phyloP scores from a whole-genome alignment of 768 basidiomycete species.

The Sporobolomyces pararoseus region DNA sequence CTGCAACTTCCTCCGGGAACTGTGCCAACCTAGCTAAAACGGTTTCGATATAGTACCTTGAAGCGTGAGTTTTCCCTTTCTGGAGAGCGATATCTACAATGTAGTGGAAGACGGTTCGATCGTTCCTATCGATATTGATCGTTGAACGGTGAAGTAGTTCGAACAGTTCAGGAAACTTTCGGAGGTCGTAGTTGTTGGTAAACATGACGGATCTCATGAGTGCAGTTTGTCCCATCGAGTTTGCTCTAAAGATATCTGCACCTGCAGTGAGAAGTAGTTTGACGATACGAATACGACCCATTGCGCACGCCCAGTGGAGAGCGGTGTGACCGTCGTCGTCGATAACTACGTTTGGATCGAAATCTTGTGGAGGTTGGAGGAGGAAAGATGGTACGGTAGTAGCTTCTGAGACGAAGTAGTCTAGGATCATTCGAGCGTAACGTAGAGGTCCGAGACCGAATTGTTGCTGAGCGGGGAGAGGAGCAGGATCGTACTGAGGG shows the following conservation, averaged over 20 bases:
- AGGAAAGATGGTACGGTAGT: conserved; percentile 83
- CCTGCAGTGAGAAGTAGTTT: conserved; percentile 89
- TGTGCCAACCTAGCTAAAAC: conserved; percentile 79
- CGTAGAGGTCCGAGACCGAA: conserved; percentile 48
- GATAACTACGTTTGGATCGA: conserved; percentile 91
- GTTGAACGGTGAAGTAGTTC: conserved; percentile 96
- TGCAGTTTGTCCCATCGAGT: conserved; percentile 92
- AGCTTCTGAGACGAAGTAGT: conserved; percentile 97
- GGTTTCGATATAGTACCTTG: conserved; percentile 98
- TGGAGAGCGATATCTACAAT: conserved; percentile 95
- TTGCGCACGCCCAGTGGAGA: conserved; percentile 97
- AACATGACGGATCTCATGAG: conserved; percentile 99
- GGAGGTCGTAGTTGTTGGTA: conserved; percentile 97
- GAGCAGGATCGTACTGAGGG: conserved; percentile 8
- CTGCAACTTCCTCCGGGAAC: conserved; percentile 91
- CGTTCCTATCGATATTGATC: conserved; percentile 95
- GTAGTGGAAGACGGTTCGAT: conserved; percentile 96
- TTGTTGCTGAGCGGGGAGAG: conserved; percentile 35
- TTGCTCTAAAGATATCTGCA: conserved; percentile 94
- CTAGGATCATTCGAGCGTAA: conserved; percentile 92
- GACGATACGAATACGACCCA: conserved; percentile 94
- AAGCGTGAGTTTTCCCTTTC: conserved; percentile 95
- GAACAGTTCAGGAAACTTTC: conserved; percentile 96
- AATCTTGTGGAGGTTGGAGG: conserved; percentile 79
- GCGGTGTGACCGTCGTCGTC: conserved; percentile 98